These are phyloP conservation scores for Phoma sp. DNA, from an alignment of 2,329 filamentous ascomycete genomes.

Conservation along the genomic window DNA sequence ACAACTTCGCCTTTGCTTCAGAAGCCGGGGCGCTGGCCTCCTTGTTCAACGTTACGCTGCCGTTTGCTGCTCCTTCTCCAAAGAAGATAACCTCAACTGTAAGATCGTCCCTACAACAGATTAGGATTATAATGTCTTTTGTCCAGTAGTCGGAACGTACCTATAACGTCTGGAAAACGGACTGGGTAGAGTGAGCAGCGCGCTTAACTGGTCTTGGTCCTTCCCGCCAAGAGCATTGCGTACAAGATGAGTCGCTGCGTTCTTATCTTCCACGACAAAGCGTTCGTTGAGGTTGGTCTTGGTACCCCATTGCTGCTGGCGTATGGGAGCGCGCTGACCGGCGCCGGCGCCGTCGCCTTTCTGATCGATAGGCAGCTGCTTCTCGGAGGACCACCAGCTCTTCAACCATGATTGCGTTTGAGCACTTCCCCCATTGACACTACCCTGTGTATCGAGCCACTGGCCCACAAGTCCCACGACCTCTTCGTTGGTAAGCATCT, in stretches of 20 bases:
- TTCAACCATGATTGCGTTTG: slow-evolving; percentile 68
- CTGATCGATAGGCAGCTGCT: slow-evolving; percentile 77
- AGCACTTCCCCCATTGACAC: slow-evolving; percentile 43
- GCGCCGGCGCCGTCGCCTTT: slow-evolving; percentile 57
- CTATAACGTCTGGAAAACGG: slow-evolving; percentile 91
- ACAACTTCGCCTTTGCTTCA: slow-evolving; percentile 57
- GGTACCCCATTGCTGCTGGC: slow-evolving; percentile 89
- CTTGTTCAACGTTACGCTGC: slow-evolving; percentile 80
- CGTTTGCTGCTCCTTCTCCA: slow-evolving; percentile 76
- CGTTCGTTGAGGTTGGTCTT: slow-evolving; percentile 73
- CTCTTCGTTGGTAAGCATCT: slow-evolving; percentile 99
- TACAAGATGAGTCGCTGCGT: slow-evolving; percentile 93
- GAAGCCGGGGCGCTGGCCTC: slow-evolving; percentile 75
- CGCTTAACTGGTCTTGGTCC: slow-evolving; percentile 91
- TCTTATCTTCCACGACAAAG: slow-evolving; percentile 95
- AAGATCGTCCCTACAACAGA: slow-evolving; percentile 75
- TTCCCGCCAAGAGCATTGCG: slow-evolving; percentile 93
- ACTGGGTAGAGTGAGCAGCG: slow-evolving; percentile 85
- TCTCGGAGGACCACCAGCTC: slow-evolving; percentile 67
- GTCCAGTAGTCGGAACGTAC: slow-evolving; percentile 56
- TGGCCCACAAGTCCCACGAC: slow-evolving; percentile 95
- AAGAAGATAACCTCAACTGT: slow-evolving; percentile 99
- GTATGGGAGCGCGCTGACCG: slow-evolving; percentile 86
- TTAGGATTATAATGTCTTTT: background rate
- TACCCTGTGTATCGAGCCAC: slow-evolving; percentile 84